phyloP scores from a whole-genome alignment of 805 yeast species.

The Suhomyces emberorum region DNA sequence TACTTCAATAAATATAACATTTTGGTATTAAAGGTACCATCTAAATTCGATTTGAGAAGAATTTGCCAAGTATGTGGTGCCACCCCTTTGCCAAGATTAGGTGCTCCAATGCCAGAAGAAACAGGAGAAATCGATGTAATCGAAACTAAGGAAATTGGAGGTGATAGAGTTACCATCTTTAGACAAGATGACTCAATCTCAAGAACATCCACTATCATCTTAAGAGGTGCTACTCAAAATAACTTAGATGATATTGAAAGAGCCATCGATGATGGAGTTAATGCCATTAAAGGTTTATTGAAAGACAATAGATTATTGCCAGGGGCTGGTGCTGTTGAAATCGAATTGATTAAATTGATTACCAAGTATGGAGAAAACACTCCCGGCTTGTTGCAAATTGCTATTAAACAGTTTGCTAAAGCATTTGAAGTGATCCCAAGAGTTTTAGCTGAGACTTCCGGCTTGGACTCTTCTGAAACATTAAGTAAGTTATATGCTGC shows the following conservation, averaged over 20 bases:
- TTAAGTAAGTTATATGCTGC: constrained; percentile 86
- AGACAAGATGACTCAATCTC: constrained; percentile 71
- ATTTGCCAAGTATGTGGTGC: constrained; percentile 96
- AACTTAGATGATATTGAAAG: constrained; percentile 92
- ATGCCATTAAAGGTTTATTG: constrained; percentile 83
- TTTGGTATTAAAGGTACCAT: constrained; percentile 82
- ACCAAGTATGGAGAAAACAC: constrained; percentile 89
- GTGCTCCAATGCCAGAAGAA: constrained; percentile 94
- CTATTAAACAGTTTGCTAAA: constrained; percentile 89
- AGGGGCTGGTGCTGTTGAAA: constrained; percentile 96
- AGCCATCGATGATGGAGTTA: constrained; percentile 95
- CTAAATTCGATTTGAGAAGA: constrained; percentile 92
- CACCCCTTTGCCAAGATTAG: constrained; percentile 88
- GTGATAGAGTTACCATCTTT: constrained; percentile 93
- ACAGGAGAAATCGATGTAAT: constrained; percentile 84
- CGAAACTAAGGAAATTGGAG: constrained; percentile 92
- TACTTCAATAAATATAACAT: constrained; percentile 84
- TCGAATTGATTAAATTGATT: constrained; percentile 76
- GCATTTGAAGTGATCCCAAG: constrained; percentile 95
- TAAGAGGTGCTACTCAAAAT: constrained; percentile 96
- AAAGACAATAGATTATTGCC: constrained; percentile 78
- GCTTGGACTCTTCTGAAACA: constrained; percentile 86
- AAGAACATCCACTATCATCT: constrained; percentile 82
- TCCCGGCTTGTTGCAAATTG: constrained; percentile 88
- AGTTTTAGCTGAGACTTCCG: constrained; percentile 90